A percentile compares a stretch with the other conserved stretches of the same genome.
Conservation (phyloP, 202 grass and related monocot species). For the Panicum hallii region DNA sequence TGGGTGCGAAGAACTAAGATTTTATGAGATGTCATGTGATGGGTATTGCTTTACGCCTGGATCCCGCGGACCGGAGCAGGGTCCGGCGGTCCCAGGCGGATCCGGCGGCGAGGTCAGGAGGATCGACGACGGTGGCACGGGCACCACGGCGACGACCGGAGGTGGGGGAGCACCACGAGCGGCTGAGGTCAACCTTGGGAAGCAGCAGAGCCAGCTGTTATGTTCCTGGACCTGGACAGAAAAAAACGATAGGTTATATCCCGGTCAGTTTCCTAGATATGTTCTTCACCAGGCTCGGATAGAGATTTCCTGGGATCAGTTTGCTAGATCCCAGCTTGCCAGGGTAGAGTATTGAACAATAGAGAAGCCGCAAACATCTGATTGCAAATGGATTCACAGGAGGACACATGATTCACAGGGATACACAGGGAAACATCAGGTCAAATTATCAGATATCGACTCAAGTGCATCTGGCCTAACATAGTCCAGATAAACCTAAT, state of each 20-base stretch:
- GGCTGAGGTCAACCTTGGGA: slow-evolving; percentile 24
- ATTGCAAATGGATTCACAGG: neutral
- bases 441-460: slow-evolving; percentile 19
- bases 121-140: neutral
- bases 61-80: neutral
- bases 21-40: neutral
- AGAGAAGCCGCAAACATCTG: neutral
- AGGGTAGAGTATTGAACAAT: neutral
- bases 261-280: neutral
- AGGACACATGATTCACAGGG: neutral
- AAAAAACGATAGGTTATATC: neutral
- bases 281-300: slow-evolving; percentile 7
- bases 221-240: neutral
- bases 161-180: neutral
- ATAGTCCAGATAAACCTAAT: slow-evolving; percentile 24
- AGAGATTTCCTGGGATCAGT: neutral
- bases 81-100: neutral
- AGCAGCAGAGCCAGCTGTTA: slow-evolving; percentile 30
- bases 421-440: neutral
- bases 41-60: neutral
- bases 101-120: neutral
- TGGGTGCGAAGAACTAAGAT: neutral
- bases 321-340: neutral
- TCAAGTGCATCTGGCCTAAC: slow-evolving; percentile 16
- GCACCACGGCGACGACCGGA: neutral